A percentile compares a stretch with the other conserved stretches of the same genome.
Conservation (phyloP, 805 yeast species). For the Candida railenensis region DNA sequence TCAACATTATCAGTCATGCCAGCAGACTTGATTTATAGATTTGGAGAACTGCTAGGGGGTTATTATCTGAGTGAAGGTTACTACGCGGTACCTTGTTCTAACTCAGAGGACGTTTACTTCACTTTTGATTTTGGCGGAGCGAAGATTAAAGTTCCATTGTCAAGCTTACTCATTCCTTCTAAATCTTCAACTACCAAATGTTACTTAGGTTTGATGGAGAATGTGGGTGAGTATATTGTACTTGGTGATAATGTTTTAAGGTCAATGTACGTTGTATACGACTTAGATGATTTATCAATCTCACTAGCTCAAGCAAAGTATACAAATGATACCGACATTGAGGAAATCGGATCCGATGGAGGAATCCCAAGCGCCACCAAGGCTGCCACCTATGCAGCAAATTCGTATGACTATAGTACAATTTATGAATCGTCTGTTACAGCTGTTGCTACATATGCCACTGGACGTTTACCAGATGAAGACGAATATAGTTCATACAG, state of each 20-base stretch:
- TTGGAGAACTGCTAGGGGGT: conserved; percentile 10
- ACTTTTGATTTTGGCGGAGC: conserved; percentile 4
- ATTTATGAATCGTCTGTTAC: not conserved
- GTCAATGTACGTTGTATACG: conserved; percentile 64
- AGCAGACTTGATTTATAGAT: conserved; percentile 12
- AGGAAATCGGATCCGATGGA: conserved; percentile 29
- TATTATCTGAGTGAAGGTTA: not conserved
- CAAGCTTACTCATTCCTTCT: not conserved
- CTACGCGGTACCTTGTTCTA: not conserved
- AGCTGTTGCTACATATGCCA: not conserved
- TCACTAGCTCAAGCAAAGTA: conserved; percentile 46
- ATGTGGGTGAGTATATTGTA: conserved; percentile 23
- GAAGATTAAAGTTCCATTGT: conserved; percentile 3
- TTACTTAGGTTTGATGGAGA: conserved; percentile 23
- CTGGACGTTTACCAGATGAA: too few relatives aligned
- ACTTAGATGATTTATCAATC: conserved; percentile 55
- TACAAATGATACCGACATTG: conserved; percentile 39
- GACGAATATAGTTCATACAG: not conserved
- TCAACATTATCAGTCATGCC: conserved; percentile 45
- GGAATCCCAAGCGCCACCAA: not conserved
- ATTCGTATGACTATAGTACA: not conserved
- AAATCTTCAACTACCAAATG: conserved; percentile 13
- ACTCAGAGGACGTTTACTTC: not conserved
- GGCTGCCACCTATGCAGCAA: not conserved
- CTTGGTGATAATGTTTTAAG: conserved; percentile 69